A percentile compares a stretch with the other conserved stretches of the same genome.
These are phyloP conservation scores for Bertia moriformis DNA, from an alignment of 2,329 filamentous ascomycete species.

Conservation along the genomic window DNA sequence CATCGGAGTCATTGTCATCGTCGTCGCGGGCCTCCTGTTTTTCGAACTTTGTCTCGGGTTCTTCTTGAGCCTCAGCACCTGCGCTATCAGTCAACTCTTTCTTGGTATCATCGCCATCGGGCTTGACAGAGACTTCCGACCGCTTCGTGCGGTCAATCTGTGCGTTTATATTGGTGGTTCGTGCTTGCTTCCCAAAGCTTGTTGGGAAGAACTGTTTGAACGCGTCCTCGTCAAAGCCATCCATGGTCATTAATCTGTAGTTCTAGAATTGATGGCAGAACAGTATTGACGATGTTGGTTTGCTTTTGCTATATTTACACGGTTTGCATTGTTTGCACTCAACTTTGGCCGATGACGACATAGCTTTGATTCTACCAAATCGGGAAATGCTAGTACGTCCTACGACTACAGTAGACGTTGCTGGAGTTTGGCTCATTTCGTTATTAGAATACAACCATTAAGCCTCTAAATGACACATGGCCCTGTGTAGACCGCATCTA, in stretches of 20 bases:
- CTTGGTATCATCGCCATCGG: background rate
- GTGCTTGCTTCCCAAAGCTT: background rate
- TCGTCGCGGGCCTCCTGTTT: background rate
- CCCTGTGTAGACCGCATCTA: slow-evolving; percentile 28
- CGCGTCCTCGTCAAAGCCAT: background rate
- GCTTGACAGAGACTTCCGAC: background rate
- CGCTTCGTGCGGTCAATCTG: background rate
- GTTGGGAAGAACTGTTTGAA: background rate
- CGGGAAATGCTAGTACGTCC: background rate
- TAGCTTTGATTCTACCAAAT: background rate
- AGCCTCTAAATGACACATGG: background rate
- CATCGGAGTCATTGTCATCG: too few relatives aligned
- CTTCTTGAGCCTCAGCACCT: background rate
- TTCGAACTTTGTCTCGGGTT: background rate
- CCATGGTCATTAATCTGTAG: too few relatives aligned
- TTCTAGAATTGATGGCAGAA: too few relatives aligned
- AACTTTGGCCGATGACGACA: background rate
- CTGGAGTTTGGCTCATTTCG: background rate
- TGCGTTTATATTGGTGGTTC: background rate
- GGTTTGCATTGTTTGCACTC: slow-evolving; percentile 1
- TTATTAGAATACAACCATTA: background rate
- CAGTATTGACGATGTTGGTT: too few relatives aligned
- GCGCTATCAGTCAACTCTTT: too few relatives aligned
- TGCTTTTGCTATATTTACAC: too few relatives aligned
- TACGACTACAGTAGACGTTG: background rate